phyloP scores from a whole-genome alignment of 2,329 filamentous ascomycete species.

The Botrytis sinoallii region DNA sequence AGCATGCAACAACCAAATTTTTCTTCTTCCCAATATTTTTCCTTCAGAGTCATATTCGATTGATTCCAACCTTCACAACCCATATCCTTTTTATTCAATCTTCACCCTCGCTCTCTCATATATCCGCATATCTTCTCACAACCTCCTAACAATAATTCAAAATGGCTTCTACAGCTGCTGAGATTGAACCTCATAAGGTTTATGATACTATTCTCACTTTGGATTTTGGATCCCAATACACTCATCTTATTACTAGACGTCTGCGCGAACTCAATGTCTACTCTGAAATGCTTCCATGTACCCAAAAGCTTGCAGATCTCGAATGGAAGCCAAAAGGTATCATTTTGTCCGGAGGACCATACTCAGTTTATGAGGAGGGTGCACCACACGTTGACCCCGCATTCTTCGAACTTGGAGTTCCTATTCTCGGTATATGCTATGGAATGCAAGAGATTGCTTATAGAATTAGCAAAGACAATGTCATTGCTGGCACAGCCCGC shows the following conservation, averaged over 20 bases:
- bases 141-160: not conserved
- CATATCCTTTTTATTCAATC: not conserved
- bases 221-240: conserved; percentile 71
- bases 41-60: not conserved
- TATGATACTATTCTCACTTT: conserved; percentile 63
- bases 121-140: not conserved
- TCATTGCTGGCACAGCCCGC: conserved; percentile 61
- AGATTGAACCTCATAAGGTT: conserved; percentile 32
- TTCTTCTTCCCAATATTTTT: conserved; percentile 12
- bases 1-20: conserved; percentile 10
- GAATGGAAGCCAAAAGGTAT: conserved; percentile 80
- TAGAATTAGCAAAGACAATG: conserved; percentile 59
- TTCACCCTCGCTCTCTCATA: not conserved
- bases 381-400: conserved; percentile 79
- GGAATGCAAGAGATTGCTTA: conserved; percentile 70
- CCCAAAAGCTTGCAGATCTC: conserved; percentile 74
- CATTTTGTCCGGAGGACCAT: conserved; percentile 69
- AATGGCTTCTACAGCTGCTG: conserved; percentile 11
- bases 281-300: conserved; percentile 86
- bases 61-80: not conserved
- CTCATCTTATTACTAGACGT: conserved; percentile 62
- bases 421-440: conserved; percentile 43
- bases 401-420: conserved; percentile 55
- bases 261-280: conserved; percentile 78
- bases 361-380: conserved; percentile 75